Base-by-base conservation (phyloP, 2,329 filamentous ascomycete species). In the Claviceps fusiformis region DNA sequence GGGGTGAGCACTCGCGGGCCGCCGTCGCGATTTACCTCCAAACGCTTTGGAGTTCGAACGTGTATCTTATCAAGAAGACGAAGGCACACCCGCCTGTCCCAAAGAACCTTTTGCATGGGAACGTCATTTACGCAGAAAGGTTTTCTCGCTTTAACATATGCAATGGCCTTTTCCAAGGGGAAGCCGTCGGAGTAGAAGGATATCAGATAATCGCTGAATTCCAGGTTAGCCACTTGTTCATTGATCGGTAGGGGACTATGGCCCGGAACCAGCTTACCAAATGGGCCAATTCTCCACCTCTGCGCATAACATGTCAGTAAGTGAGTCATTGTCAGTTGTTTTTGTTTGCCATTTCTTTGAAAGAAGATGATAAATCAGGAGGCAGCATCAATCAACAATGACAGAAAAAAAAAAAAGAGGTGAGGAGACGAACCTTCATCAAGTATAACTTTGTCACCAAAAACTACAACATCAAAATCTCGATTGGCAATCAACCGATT, bases 181-280 rank as follows among this genome's bases (percentile, higher is more conserved):
- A 98, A 98, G 0, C 93, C 93, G 68, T 96, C 92, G 0, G 92
- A 97, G 71, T 97, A 98, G 73, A 98, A 98, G 3, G 91, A 95
- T 64, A 98, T 95, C 55, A 98, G 73, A 64, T 95, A 98, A 71
- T 98, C 93, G 70, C 78, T 81, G 58, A 27, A 27, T 48, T 43
- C 29, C 19, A 54, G 53, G 54, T 56, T 31, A 55, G 56, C 35
- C 35, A 56, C 13, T 43, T 35, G 60, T 56, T 64, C 60, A 37
- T 8, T 13, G 45, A 24, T 24, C 24, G 24, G 24, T 2, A 52
- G 33, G 27, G 50, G 47, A 44, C 13, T 44, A 17, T 31, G 53
- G 50, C 19, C 4, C 17, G 53, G 54, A 58, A 29, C 31, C 29
- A 41, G 69, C 78, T 68, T 71, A 82, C 80, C 89, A 95, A 54